Base-by-base conservation (phyloP, 2,329 filamentous ascomycete species). In the Colletotrichum musae region DNA sequence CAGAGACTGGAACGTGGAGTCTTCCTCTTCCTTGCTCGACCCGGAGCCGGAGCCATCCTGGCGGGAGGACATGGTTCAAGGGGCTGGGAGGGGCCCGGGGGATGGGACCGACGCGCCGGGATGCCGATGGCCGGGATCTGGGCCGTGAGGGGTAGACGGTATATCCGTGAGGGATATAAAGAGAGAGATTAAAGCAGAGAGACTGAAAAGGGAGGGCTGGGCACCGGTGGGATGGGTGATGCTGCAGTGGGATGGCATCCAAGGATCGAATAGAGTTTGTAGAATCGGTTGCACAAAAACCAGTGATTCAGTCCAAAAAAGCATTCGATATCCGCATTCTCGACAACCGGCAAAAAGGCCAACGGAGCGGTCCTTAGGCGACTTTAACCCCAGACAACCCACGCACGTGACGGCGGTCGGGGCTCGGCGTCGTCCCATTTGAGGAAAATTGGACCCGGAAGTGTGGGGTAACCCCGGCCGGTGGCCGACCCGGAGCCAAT, bases 371-470 rank as follows among this genome's bases (percentile, higher is more conserved):
- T 15, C 36, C 48, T 51, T 24, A 48, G 52, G 6, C 45, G 52
- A 52, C 45, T 68, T 67, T 62, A 70, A 70, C 68, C 68, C 68
- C 63, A 70, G 68, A 69, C 36, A 32, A 62, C 68, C 67, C 52
- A 56, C 62, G 50, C 50, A 53, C n/a, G 52, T 32, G 48, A 52
- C 53, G 41, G 62, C 18, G 66, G 58, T 59, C 43, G 39, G 7
- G 36, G 26, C 52, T 54, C 64, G 47, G 53, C 39, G 59, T 68
- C 59, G 64, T 68, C 53, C 58, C 53, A 68, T 68, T 68, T 64
- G 64, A 57, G 64, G 64, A 68, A 68, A 68, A 64, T 68, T 64
- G 64, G 52, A 47, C 53, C 64, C 45, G 52, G 64, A 59, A 64
- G 24, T 68, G 64, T 68, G 64, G 64, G 59, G 64, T 68, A 68